phyloP scores from a whole-genome alignment of 208 protist species.

The Trypanosoma grayi region DNA sequence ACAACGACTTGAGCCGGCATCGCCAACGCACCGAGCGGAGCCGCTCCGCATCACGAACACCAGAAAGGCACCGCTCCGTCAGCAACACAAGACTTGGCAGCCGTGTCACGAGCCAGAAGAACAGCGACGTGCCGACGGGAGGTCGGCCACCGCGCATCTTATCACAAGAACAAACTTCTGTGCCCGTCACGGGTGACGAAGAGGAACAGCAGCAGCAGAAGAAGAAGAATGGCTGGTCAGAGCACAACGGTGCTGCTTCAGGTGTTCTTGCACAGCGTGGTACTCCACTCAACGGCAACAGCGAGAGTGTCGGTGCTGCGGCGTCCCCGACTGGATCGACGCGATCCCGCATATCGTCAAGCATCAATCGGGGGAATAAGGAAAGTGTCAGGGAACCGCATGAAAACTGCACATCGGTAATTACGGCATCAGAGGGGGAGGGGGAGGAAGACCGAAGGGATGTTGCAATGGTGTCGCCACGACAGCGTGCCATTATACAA shows the following conservation, averaged over 20 bases:
- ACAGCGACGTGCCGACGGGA: background rate
- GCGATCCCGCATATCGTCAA: background rate
- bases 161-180: background rate
- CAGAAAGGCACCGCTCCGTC: constrained; percentile 7
- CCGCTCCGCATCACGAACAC: constrained; percentile 7
- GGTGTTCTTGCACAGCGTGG: background rate
- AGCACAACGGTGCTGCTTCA: background rate
- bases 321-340: background rate
- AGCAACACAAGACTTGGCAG: constrained; percentile 10
- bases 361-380: background rate
- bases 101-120: background rate
- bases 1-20: constrained; percentile 13
- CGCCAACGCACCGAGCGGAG: constrained; percentile 13
- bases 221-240: no score
- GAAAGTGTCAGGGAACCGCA: background rate
- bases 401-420: no score
- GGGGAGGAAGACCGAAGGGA: no score
- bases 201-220: no score
- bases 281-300: background rate
- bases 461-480: background rate
- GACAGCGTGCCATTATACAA: background rate
- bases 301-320: background rate
- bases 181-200: background rate
- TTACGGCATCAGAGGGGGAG: background rate
- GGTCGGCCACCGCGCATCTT: constrained; percentile 4